These are phyloP conservation scores for Kwoniella dejecticola DNA, from an alignment of 768 basidiomycete species.

Conservation along the genomic window DNA sequence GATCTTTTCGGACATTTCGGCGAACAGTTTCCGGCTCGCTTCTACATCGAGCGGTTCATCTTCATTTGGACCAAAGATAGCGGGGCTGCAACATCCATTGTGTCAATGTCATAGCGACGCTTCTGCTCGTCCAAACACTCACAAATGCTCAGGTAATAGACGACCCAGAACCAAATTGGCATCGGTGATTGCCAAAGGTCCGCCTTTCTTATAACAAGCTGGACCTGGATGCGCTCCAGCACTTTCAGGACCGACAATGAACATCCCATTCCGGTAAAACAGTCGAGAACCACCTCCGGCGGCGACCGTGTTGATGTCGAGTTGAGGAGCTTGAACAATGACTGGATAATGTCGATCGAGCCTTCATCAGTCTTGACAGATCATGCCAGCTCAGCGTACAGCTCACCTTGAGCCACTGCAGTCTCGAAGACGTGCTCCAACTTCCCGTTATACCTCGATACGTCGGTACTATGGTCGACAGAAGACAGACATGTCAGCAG, in stretches of 20 bases:
- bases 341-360: slow-evolving; percentile 5
- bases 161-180: slow-evolving; percentile 47
- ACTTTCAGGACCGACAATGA: slow-evolving; percentile 90
- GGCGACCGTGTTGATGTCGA: slow-evolving; percentile 48
- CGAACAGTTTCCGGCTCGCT: slow-evolving; percentile 70
- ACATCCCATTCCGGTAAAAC: slow-evolving; percentile 84
- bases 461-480: slow-evolving; percentile 77
- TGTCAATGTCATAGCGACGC: background rate
- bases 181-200: slow-evolving; percentile 62
- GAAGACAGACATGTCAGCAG: too few relatives aligned
- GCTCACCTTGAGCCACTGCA: slow-evolving; percentile 27
- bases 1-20: slow-evolving; percentile 68
- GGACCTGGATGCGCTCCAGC: slow-evolving; percentile 96
- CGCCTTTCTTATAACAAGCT: slow-evolving; percentile 68
- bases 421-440: slow-evolving; percentile 72
- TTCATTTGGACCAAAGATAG: slow-evolving; percentile 88
- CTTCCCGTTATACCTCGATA: slow-evolving; percentile 87
- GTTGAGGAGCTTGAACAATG: slow-evolving; percentile 43
- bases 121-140: slow-evolving; percentile 1
- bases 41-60: slow-evolving; percentile 77
- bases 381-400: too few relatives aligned
- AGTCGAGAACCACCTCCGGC: slow-evolving; percentile 92
- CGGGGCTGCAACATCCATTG: slow-evolving; percentile 59
- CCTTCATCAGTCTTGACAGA: too few relatives aligned
- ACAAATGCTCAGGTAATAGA: slow-evolving; percentile 67